phyloP scores from a whole-genome alignment of 257 asterid species.

The Schizonepeta tenuifolia region DNA sequence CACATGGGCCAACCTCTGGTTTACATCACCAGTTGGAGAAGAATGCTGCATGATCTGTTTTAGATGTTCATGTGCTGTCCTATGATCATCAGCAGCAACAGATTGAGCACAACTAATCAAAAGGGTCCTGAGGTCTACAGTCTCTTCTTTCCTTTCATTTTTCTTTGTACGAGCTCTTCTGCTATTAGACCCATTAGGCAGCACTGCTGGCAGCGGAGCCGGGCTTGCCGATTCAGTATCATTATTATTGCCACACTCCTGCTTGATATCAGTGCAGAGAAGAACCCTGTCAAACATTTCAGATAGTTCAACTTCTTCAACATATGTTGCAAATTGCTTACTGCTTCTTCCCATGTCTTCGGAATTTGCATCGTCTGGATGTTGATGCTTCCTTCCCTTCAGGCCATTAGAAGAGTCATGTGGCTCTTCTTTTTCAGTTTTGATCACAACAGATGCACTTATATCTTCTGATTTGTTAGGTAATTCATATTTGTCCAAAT shows the following conservation, averaged over 20 bases:
- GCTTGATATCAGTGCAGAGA: conserved; percentile 55
- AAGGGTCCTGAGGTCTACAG: conserved; percentile 76
- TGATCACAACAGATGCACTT: conserved; percentile 42
- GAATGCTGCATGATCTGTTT: conserved; percentile 72
- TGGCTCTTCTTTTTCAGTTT: conserved; percentile 58
- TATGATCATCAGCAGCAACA: conserved; percentile 72
- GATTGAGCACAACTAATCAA: conserved; percentile 83
- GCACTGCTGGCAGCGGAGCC: conserved; percentile 36
- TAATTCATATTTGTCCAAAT: conserved; percentile 71
- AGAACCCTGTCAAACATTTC: conserved; percentile 85
- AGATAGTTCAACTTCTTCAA: conserved; percentile 74
- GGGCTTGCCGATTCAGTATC: conserved; percentile 18
- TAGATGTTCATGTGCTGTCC: conserved; percentile 71
- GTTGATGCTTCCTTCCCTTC: conserved; percentile 79
- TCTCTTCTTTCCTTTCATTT: conserved; percentile 51
- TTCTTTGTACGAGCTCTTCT: conserved; percentile 51
- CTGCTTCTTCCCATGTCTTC: conserved; percentile 74
- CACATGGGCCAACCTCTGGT: conserved; percentile 74
- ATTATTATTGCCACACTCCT: conserved; percentile 31
- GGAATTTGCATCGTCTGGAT: conserved; percentile 54
- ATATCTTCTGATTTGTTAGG: conserved; percentile 65
- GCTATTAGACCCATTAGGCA: conserved; percentile 39
- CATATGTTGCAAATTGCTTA: conserved; percentile 73
- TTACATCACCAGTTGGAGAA: conserved; percentile 72
- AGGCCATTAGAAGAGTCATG: conserved; percentile 40